Conservation (phyloP, 371 early-diverging fungal species). For the Actinomucor elegans region DNA sequence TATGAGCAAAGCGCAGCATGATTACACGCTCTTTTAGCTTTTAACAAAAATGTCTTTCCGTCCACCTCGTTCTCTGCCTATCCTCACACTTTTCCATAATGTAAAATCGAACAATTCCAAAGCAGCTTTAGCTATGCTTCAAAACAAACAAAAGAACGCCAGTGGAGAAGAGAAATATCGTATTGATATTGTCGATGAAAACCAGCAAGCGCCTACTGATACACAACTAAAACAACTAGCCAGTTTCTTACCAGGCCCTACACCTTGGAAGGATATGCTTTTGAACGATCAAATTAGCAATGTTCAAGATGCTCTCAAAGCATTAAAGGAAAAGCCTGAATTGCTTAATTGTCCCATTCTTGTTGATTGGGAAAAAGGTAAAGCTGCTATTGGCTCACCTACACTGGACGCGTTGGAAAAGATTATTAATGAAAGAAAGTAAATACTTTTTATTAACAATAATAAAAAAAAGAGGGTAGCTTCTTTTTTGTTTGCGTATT, state of each 20-base stretch:
- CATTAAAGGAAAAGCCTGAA: slow-evolving; percentile 22
- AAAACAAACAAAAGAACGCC: slow-evolving; percentile 25
- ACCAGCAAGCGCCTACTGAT: slow-evolving; percentile 18
- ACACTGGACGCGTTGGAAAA: slow-evolving; percentile 24
- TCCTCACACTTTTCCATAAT: slow-evolving; percentile 37
- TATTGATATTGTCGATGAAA: slow-evolving; percentile 26
- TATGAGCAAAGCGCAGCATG: no score
- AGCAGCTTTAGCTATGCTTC: slow-evolving; percentile 24
- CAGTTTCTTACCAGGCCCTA: slow-evolving; percentile 12
- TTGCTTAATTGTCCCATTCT: slow-evolving; percentile 33
- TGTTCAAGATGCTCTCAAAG: slow-evolving; percentile 22
- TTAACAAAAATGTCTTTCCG: slow-evolving; percentile 50
- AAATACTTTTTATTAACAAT: neutral
- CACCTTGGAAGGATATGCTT: slow-evolving; percentile 27
- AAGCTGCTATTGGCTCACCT: slow-evolving; percentile 32
- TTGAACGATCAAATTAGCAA: slow-evolving; percentile 7
- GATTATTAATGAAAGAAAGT: slow-evolving; percentile 19
- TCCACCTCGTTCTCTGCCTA: slow-evolving; percentile 42
- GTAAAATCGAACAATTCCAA: slow-evolving; percentile 22
- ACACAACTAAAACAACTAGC: slow-evolving; percentile 26
- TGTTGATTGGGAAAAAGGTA: slow-evolving; percentile 45
- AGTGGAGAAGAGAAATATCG: slow-evolving; percentile 27
- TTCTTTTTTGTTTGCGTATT: neutral
- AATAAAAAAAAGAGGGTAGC: neutral
- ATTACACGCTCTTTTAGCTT: neutral